A percentile compares a stretch with the other conserved stretches of the same genome.
phyloP scores from a whole-genome alignment of 139 green algal genomes.

The Edaphochlamys debaryana region DNA sequence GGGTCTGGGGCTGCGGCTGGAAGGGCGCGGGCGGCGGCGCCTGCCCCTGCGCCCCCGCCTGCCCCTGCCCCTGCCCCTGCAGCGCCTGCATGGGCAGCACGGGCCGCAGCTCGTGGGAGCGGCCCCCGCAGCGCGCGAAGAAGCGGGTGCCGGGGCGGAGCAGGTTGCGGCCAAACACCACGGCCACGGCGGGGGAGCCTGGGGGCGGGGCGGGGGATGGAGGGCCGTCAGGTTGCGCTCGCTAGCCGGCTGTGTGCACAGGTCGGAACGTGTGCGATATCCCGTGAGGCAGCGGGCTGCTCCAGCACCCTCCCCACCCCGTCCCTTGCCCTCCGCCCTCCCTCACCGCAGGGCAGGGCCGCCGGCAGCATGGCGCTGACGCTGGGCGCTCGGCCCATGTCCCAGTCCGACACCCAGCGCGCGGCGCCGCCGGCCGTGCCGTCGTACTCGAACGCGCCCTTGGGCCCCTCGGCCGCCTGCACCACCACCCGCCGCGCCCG shows the following conservation, averaged over 20 bases:
- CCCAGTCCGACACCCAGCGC: constrained; percentile 17
- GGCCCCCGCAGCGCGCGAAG: constrained; percentile 6
- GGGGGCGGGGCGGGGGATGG: too few species aligned
- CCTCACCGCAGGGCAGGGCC: background rate
- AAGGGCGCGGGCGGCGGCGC: too few species aligned
- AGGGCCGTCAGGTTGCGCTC: too few species aligned
- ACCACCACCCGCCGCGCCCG: constrained; percentile 23
- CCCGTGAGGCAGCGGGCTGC: too few species aligned
- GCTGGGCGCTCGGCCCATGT: background rate
- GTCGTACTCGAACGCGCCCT: background rate
- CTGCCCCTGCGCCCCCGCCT: too few species aligned
- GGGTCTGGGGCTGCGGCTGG: too few species aligned
- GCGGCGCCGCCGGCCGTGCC: background rate
- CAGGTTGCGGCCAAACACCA: constrained; percentile 18
- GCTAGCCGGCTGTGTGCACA: too few species aligned
- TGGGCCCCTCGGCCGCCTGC: constrained; percentile 19
- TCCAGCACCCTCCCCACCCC: too few species aligned
- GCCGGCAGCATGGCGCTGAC: background rate
- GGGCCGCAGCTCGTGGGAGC: background rate
- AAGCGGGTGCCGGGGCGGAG: background rate
- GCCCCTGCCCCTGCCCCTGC: too few species aligned
- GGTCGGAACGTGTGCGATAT: background rate
- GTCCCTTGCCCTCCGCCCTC: too few species aligned
- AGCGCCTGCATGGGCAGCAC: background rate
- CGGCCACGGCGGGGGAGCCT: background rate